phyloP scores from a whole-genome alignment of 768 basidiomycete species.

The Agaricus blazei region DNA sequence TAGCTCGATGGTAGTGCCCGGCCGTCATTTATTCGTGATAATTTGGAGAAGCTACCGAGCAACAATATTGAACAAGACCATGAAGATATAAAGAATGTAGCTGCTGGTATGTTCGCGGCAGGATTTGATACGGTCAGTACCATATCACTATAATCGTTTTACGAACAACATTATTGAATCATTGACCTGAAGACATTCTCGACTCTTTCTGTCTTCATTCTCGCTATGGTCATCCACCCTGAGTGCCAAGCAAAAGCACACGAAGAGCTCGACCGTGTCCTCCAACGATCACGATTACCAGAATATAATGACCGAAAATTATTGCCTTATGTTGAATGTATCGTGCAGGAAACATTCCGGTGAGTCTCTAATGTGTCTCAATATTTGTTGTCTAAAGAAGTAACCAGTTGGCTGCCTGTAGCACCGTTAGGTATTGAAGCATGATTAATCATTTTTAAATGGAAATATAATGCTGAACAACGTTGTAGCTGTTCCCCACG shows the following conservation, averaged over 20 bases:
- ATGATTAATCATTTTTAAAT: too few species aligned
- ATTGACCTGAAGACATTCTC: slow-evolving; percentile 23
- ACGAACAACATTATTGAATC: neutral
- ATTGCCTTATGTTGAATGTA: slow-evolving; percentile 31
- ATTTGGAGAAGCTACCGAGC: slow-evolving; percentile 34
- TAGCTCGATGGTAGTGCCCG: slow-evolving; percentile 25
- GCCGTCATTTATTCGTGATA: slow-evolving; percentile 41
- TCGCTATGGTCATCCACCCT: slow-evolving; percentile 34
- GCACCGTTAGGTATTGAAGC: neutral
- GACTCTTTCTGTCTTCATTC: slow-evolving; percentile 26
- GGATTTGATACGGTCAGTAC: slow-evolving; percentile 2
- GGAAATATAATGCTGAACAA: neutral
- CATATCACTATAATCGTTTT: too few species aligned
- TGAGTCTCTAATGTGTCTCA: slow-evolving; percentile 2
- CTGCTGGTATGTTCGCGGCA: neutral
- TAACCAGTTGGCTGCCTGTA: neutral
- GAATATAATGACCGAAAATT: slow-evolving; percentile 21
- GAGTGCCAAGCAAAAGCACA: slow-evolving; percentile 31
- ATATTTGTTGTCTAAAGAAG: neutral
- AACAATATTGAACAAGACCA: neutral
- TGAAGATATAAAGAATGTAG: neutral
- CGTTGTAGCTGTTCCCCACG: slow-evolving; percentile 52
- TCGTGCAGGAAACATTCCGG: slow-evolving; percentile 23
- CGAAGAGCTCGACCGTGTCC: slow-evolving; percentile 33
- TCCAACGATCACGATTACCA: slow-evolving; percentile 31